Conservation (phyloP, 495 filamentous ascomycete genomes). For the Immersiella caudata region DNA sequence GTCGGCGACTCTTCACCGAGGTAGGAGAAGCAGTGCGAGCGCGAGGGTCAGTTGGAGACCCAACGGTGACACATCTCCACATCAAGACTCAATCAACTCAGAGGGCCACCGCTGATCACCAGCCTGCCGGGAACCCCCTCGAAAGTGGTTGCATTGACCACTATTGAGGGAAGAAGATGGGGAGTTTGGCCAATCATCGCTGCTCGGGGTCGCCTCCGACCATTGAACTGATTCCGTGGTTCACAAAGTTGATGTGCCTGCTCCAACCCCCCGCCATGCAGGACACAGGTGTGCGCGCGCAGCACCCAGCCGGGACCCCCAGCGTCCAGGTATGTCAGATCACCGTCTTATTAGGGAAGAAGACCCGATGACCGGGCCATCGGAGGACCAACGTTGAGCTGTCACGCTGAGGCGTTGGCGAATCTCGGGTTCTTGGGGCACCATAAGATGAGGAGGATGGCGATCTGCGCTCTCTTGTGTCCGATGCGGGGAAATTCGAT, state of each 20-base stretch:
- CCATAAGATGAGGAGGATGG: not conserved
- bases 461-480: conserved; percentile 3
- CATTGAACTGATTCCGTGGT: not conserved
- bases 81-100: not conserved
- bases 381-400: not conserved
- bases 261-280: not conserved
- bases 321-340: not conserved
- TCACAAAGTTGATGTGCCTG: not conserved
- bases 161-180: not conserved
- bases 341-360: not conserved
- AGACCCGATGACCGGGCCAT: not conserved
- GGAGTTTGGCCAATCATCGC: not conserved
- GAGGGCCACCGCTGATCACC: not conserved
- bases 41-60: not conserved
- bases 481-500: conserved; percentile 4
- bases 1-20: not conserved
- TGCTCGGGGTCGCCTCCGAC: not conserved
- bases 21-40: not conserved
- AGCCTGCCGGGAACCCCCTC: not conserved
- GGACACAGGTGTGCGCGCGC: not conserved
- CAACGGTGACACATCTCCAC: not conserved
- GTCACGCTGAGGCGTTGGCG: not conserved
- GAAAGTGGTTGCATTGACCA: not conserved
- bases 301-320: not conserved
- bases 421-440: not conserved